Evolutionary conservation across 192 early-diverging fungal species (phyloP).

Genomic region (Anaeromyces robustus): DNA sequence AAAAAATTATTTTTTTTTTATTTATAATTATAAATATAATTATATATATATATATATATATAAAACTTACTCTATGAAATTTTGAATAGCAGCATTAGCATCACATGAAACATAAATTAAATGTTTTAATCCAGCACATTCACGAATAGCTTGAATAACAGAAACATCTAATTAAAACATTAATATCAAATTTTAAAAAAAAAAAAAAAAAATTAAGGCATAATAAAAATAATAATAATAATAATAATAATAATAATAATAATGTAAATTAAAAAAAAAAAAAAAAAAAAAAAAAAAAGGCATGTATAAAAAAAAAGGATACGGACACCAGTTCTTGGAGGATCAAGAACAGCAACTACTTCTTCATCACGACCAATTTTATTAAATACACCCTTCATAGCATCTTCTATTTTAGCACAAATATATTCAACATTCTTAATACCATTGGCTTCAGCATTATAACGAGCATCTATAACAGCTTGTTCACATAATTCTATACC

Average conservation of each 20-base stretch:
- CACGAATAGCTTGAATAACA: conserved; percentile 49
- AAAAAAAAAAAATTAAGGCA: neutral
- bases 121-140: conserved; percentile 25
- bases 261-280: neutral
- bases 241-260: neutral
- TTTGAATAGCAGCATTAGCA: conserved; percentile 29
- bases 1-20: neutral
- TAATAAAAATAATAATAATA: conserved; percentile 5
- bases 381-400: conserved; percentile 14
- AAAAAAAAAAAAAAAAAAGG: neutral
- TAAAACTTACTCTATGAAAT: conserved; percentile 42
- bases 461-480: conserved; percentile 58
- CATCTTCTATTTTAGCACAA: conserved; percentile 44
- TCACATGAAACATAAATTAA: conserved; percentile 60
- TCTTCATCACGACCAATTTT: conserved; percentile 21
- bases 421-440: conserved; percentile 40
- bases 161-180: conserved; percentile 14
- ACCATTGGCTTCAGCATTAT: conserved; percentile 40
- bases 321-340: conserved; percentile 31
- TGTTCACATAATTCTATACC: conserved; percentile 51
- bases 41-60: neutral
- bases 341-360: conserved; percentile 60
- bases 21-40: neutral
- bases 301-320: conserved; percentile 1
- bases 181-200: neutral